phyloP scores from a whole-genome alignment of 2,329 filamentous ascomycete genomes.

The Sporothrix pseudoabietina region DNA sequence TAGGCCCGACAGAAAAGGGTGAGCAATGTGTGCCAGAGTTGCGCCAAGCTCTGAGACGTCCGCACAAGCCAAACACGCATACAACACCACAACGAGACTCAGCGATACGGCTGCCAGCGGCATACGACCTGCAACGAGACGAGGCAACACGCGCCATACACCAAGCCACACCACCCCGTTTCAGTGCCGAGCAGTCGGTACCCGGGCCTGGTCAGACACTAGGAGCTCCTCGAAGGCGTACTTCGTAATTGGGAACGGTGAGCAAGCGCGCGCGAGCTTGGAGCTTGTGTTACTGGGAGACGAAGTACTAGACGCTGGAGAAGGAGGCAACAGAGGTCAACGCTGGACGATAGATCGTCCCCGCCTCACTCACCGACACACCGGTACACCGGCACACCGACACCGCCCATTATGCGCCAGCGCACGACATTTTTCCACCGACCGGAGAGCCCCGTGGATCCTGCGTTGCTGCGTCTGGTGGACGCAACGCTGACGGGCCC shows the following conservation, averaged over 20 bases:
- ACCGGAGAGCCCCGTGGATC: constrained; percentile 65
- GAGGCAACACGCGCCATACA: not conserved
- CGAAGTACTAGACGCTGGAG: not conserved
- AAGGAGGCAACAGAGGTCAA: not conserved
- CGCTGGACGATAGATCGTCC: not conserved
- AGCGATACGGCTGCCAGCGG: not conserved
- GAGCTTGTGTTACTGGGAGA: not conserved
- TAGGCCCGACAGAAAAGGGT: constrained; percentile 12
- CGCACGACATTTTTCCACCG: constrained; percentile 77
- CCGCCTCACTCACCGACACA: not conserved
- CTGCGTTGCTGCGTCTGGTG: constrained; percentile 61
- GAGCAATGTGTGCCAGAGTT: constrained; percentile 10
- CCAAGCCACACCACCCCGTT: constrained; percentile 7
- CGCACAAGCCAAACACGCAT: not conserved
- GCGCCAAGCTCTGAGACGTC: not conserved
- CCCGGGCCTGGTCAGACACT: constrained; percentile 25
- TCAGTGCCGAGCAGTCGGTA: constrained; percentile 19
- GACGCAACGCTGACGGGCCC: constrained; percentile 58
- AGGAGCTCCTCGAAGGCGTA: constrained; percentile 23
- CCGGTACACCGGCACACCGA: not conserved
- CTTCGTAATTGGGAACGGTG: constrained; percentile 26
- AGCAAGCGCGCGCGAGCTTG: constrained; percentile 3
- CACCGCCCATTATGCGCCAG: constrained; percentile 63
- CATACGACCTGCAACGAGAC: not conserved
- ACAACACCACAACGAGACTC: not conserved